Conservation (phyloP, 1,284 basidiomycete species). For the Melanopsichium pennsylvanicum region DNA sequence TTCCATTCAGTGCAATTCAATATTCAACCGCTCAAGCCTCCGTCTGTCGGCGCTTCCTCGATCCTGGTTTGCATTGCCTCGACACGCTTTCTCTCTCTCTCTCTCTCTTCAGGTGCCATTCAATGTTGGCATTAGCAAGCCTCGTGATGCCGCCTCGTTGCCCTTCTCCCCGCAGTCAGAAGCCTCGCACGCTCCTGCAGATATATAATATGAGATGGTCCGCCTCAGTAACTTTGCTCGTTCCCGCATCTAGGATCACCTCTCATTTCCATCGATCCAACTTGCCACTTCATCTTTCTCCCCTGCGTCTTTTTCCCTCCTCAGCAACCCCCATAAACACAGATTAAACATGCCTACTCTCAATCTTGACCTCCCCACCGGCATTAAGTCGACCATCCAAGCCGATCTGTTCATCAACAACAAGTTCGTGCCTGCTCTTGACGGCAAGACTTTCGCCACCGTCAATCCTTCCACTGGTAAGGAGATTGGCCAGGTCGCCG, state of each 20-base stretch:
- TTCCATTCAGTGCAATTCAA: slow-evolving; percentile 3
- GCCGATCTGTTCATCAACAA: slow-evolving; percentile 62
- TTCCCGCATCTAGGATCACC: background rate
- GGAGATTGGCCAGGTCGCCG: slow-evolving; percentile 60
- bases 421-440: slow-evolving; percentile 57
- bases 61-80: background rate
- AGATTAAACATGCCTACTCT: slow-evolving; percentile 44
- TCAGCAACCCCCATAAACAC: background rate
- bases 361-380: slow-evolving; percentile 62
- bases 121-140: too few species aligned
- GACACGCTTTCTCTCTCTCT: background rate
- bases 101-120: too few species aligned
- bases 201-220: slow-evolving; percentile 6
- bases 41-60: too few species aligned
- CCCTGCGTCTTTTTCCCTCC: background rate
- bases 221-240: background rate
- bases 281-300: background rate
- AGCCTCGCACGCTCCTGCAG: background rate
- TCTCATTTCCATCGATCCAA: background rate
- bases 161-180: slow-evolving; percentile 15
- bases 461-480: slow-evolving; percentile 61
- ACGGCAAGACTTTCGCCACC: slow-evolving; percentile 61
- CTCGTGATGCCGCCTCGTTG: background rate
- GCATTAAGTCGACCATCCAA: slow-evolving; percentile 53
- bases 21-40: too few species aligned